Conservation (phyloP, 2,329 filamentous ascomycete genomes). For the Aspergillus tubingensis region DNA sequence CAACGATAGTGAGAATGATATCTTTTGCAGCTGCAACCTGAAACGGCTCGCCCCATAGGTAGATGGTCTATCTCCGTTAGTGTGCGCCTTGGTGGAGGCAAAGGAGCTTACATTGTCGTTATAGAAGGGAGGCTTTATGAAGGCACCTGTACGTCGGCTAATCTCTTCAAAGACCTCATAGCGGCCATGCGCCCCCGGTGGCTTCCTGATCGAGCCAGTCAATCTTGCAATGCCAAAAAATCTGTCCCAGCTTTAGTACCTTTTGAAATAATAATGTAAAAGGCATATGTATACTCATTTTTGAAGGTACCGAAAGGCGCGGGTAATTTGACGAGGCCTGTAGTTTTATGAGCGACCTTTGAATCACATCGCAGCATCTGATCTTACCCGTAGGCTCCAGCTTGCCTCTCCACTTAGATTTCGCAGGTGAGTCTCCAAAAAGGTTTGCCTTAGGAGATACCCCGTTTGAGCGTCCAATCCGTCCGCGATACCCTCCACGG, state of each 20-base stretch:
- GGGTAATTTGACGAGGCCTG: slow-evolving; percentile 22
- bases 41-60: slow-evolving; percentile 29
- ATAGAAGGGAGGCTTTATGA: slow-evolving; percentile 28
- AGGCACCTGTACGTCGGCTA: slow-evolving; percentile 28
- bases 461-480: not conserved
- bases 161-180: slow-evolving; percentile 32
- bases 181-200: slow-evolving; percentile 11
- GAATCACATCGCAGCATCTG: not conserved
- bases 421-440: slow-evolving; percentile 26
- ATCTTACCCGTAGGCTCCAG: slow-evolving; percentile 21
- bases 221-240: slow-evolving; percentile 24
- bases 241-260: slow-evolving; percentile 8
- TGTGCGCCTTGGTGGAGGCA: not conserved
- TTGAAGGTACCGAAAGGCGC: slow-evolving; percentile 25
- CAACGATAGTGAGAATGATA: slow-evolving; percentile 21
- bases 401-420: slow-evolving; percentile 28
- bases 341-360: not conserved
- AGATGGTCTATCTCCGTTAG: slow-evolving; percentile 23
- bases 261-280: not conserved
- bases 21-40: slow-evolving; percentile 28
- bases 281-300: slow-evolving; percentile 23
- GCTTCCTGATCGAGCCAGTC: slow-evolving; percentile 2
- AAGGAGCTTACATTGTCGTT: slow-evolving; percentile 23
- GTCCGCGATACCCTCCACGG: slow-evolving; percentile 9
- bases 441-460: slow-evolving; percentile 9